phyloP scores from a whole-genome alignment of 148 eudicot species.

The Heliamphora exappendiculata region DNA sequence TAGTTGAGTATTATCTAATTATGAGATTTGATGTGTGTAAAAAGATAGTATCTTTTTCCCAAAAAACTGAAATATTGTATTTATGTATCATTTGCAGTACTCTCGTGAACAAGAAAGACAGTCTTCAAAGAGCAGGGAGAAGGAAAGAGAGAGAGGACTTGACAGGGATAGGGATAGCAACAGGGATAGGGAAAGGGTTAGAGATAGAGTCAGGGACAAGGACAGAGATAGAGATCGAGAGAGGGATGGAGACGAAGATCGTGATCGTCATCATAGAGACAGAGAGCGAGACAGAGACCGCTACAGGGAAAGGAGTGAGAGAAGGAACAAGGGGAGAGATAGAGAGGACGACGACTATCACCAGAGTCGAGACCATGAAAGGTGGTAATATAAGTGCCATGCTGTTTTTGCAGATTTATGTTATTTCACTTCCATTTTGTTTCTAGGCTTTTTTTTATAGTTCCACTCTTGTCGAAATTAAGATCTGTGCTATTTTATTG shows the following conservation, averaged over 20 bases:
- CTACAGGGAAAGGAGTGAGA: constrained; percentile 54
- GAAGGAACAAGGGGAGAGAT: constrained; percentile 64
- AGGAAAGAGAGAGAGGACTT: constrained; percentile 31
- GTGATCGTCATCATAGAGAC: constrained; percentile 30
- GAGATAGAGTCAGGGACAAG: no score
- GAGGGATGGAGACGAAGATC: constrained; percentile 32
- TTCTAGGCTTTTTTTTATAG: neutral
- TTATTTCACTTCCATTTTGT: neutral
- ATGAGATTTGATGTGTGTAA: neutral
- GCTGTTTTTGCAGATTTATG: neutral
- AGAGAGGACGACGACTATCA: constrained; percentile 55
- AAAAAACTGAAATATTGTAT: neutral
- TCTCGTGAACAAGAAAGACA: constrained; percentile 48
- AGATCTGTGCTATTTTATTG: no score
- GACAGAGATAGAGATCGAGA: no score
- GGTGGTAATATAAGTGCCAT: constrained; percentile 33
- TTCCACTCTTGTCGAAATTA: neutral
- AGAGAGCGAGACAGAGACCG: constrained; percentile 32
- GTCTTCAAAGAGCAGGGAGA: constrained; percentile 55
- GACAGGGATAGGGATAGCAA: constrained; percentile 32
- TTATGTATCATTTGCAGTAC: constrained; percentile 46
- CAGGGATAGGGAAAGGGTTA: constrained; percentile 33
- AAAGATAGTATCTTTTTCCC: no score
- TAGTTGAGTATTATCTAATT: neutral
- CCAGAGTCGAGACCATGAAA: constrained; percentile 56